Percentiles rank a stretch among this genome's conserved stretches.
Conservation (phyloP, 225 moss, liverwort and hornwort genomes). For the Pseudoscleropodium purum region DNA sequence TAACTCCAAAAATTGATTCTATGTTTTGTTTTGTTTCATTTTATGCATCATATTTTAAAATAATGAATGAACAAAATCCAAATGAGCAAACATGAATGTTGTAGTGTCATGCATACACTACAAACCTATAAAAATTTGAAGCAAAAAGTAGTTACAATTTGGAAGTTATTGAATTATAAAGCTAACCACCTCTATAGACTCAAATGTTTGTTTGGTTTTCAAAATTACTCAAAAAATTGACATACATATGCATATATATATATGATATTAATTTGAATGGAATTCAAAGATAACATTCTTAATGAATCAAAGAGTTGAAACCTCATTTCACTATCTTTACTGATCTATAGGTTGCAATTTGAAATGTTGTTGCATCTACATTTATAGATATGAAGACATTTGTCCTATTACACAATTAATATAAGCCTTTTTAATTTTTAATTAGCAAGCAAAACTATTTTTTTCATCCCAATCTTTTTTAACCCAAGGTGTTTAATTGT, state of each 20-base stretch:
- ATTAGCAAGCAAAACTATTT: too few species aligned
- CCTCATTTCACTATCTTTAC: not conserved
- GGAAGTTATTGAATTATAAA: not conserved
- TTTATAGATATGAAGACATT: not conserved
- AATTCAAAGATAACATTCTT: not conserved
- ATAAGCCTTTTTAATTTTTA: not conserved
- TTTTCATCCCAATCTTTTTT: not conserved
- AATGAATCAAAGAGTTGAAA: not conserved
- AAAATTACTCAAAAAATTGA: not conserved
- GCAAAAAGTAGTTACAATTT: fast-evolving
- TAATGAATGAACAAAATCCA: not conserved
- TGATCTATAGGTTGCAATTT: not conserved
- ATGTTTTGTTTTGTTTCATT: not conserved
- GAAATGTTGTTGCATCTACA: not conserved
- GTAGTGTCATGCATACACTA: not conserved
- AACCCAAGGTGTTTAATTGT: not conserved
- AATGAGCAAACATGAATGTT: not conserved
- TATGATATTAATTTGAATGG: not conserved
- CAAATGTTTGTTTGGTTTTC: not conserved
- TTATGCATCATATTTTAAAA: not conserved
- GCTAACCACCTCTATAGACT: not conserved
- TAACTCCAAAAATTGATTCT: not conserved
- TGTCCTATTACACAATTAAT: not conserved
- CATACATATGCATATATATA: not conserved
- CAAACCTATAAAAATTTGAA: fast-evolving